Percentiles rank a stretch among this genome's conserved stretches.
Conservation (phyloP, 2,329 filamentous ascomycete species). For the Emergomyces orientalis region DNA sequence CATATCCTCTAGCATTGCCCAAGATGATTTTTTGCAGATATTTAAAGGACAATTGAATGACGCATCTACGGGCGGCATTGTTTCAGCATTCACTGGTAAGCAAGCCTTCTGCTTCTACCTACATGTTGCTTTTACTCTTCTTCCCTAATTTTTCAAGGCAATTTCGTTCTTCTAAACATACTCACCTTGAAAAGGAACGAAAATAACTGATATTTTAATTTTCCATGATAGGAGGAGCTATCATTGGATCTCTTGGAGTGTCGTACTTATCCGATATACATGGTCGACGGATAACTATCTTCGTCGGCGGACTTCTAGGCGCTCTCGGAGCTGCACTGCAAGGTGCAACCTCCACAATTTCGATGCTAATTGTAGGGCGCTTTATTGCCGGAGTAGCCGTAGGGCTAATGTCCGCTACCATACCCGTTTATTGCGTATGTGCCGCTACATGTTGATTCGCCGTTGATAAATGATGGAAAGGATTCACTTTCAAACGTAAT, state of each 20-base stretch:
- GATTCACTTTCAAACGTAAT: neutral
- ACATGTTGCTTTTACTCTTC: neutral
- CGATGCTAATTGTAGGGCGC: slow-evolving; percentile 43
- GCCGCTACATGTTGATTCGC: neutral
- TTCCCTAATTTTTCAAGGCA: neutral
- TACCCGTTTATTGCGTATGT: slow-evolving; percentile 40
- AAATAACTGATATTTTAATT: neutral
- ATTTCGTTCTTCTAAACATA: neutral
- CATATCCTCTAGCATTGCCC: slow-evolving; percentile 30
- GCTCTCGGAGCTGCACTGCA: slow-evolving; percentile 29
- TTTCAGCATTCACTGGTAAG: slow-evolving; percentile 33
- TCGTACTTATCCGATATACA: slow-evolving; percentile 27
- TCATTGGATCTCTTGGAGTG: slow-evolving; percentile 28
- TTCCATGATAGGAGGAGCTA: slow-evolving; percentile 29
- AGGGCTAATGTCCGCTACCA: slow-evolving; percentile 40
- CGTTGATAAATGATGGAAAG: neutral
- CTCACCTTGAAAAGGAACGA: neutral
- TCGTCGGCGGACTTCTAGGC: slow-evolving; percentile 28
- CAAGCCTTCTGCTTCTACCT: neutral
- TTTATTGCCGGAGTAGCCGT: slow-evolving; percentile 43
- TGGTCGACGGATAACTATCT: slow-evolving; percentile 27
- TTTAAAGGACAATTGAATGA: slow-evolving; percentile 27
- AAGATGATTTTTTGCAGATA: slow-evolving; percentile 25
- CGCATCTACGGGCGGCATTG: slow-evolving; percentile 30
- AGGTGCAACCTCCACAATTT: slow-evolving; percentile 28